A percentile compares a stretch with the other conserved stretches of the same genome.
phyloP scores from a whole-genome alignment of 1,284 basidiomycete genomes.

The Trametes sp. region DNA sequence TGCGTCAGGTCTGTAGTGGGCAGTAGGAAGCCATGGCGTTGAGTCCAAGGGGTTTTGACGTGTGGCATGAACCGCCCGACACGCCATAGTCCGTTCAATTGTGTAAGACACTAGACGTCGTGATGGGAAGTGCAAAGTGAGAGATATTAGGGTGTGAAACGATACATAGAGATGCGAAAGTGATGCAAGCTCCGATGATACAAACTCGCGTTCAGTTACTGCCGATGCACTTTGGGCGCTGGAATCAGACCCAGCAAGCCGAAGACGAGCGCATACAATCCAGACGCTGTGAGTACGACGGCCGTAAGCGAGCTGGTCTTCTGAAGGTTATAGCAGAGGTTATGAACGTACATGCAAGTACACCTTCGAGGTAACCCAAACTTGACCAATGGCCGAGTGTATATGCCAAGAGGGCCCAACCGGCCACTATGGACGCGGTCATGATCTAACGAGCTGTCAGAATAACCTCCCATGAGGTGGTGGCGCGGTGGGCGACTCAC shows the following conservation, averaged over 20 bases:
- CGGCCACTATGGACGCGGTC: slow-evolving; percentile 71
- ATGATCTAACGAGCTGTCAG: slow-evolving; percentile 45
- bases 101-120: too few relatives aligned
- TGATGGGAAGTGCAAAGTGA: background rate
- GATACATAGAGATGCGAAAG: slow-evolving; percentile 45
- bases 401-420: slow-evolving; percentile 68
- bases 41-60: too few relatives aligned
- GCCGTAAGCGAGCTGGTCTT: slow-evolving; percentile 3
- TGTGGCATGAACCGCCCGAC: too few relatives aligned
- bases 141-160: background rate
- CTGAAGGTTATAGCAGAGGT: background rate
- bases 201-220: slow-evolving; percentile 21
- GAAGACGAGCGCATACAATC: slow-evolving; percentile 71
- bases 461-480: background rate
- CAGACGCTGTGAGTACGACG: slow-evolving; percentile 54
- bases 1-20: too few relatives aligned
- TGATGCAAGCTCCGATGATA: slow-evolving; percentile 45
- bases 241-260: slow-evolving; percentile 76
- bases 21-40: too few relatives aligned
- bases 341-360: slow-evolving; percentile 59
- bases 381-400: slow-evolving; percentile 70
- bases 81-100: too few relatives aligned
- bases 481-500: slow-evolving; percentile 29
- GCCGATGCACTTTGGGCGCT: slow-evolving; percentile 50
- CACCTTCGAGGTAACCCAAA: slow-evolving; percentile 68